Evolutionary conservation across 768 basidiomycete species (phyloP).

Genomic region (Pisolithus orientalis): DNA sequence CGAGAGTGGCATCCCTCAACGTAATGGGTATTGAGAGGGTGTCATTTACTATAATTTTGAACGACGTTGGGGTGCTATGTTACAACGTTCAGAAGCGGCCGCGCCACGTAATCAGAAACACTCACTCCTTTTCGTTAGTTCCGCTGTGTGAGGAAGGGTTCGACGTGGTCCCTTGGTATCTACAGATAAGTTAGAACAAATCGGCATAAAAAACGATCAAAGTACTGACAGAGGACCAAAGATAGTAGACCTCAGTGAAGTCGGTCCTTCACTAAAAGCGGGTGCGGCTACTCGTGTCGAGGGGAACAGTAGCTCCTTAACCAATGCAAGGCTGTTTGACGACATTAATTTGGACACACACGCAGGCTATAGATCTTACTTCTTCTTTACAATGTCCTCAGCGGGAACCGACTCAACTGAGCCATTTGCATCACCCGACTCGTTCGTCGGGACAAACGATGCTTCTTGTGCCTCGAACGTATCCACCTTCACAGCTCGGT

Average conservation of each 20-base stretch:
- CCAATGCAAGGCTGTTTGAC: constrained; percentile 32
- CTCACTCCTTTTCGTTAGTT: constrained; percentile 15
- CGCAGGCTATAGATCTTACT: constrained; percentile 8
- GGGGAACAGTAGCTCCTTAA: constrained; percentile 46
- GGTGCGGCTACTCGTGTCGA: constrained; percentile 17
- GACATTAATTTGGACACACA: constrained; percentile 1
- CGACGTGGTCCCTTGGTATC: constrained; percentile 19
- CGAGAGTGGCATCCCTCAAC: constrained; percentile 35
- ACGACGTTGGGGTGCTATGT: constrained; percentile 24
- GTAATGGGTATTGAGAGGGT: constrained; percentile 45
- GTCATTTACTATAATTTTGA: constrained; percentile 46
- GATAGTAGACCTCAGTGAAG: constrained; percentile 52
- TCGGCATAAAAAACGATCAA: neutral
- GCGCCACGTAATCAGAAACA: neutral
- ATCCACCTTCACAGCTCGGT: too few species aligned
- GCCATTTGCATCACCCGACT: too few species aligned
- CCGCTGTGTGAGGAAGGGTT: neutral
- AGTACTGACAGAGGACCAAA: constrained; percentile 57
- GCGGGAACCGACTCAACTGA: neutral
- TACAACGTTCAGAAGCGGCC: constrained; percentile 2
- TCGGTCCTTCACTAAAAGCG: constrained; percentile 13
- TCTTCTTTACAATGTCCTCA: constrained; percentile 22
- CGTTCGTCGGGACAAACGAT: too few species aligned
- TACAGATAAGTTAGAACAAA: constrained; percentile 3
- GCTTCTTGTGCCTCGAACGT: too few species aligned